Conservation (phyloP, 2,329 filamentous ascomycete genomes). For the Penicillium crustosum region DNA sequence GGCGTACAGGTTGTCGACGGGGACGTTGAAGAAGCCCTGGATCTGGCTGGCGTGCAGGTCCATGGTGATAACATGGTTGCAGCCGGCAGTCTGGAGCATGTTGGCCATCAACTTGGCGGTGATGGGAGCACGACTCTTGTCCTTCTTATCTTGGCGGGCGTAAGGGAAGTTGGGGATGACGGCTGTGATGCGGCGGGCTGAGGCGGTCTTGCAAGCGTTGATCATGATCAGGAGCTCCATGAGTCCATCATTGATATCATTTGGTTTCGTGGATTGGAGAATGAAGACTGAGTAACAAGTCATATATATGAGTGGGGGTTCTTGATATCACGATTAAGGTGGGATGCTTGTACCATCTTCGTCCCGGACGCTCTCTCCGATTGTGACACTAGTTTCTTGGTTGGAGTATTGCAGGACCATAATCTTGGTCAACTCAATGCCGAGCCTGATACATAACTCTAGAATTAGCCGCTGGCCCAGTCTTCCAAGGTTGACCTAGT, state of each 20-base stretch:
- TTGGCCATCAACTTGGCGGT: slow-evolving; percentile 94
- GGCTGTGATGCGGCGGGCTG: slow-evolving; percentile 87
- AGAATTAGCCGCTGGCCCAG: slow-evolving; percentile 15
- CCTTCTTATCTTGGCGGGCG: slow-evolving; percentile 96
- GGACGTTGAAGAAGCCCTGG: slow-evolving; percentile 90
- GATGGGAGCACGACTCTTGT: slow-evolving; percentile 93
- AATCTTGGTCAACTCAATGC: slow-evolving; percentile 67
- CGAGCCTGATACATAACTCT: slow-evolving; percentile 48
- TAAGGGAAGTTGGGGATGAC: slow-evolving; percentile 97
- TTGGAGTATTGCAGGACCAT: slow-evolving; percentile 68
- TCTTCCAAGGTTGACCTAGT: neutral
- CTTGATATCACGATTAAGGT: slow-evolving; percentile 12
- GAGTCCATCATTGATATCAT: slow-evolving; percentile 95
- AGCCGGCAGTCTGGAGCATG: slow-evolving; percentile 93
- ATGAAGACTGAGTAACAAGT: slow-evolving; percentile 70
- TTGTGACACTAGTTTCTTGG: slow-evolving; percentile 69
- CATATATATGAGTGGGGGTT: slow-evolving; percentile 14
- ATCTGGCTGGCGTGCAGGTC: slow-evolving; percentile 92
- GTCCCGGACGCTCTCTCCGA: slow-evolving; percentile 92
- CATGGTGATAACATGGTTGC: slow-evolving; percentile 94
- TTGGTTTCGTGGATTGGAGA: slow-evolving; percentile 88
- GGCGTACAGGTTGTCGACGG: slow-evolving; percentile 81
- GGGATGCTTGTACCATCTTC: slow-evolving; percentile 68
- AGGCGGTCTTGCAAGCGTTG: slow-evolving; percentile 84
- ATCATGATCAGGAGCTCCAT: slow-evolving; percentile 99